Percentiles rank a stretch among this genome's conserved stretches.
phyloP scores from a whole-genome alignment of 2,329 filamentous ascomycete species.

The Zasmidium citrigriseum region DNA sequence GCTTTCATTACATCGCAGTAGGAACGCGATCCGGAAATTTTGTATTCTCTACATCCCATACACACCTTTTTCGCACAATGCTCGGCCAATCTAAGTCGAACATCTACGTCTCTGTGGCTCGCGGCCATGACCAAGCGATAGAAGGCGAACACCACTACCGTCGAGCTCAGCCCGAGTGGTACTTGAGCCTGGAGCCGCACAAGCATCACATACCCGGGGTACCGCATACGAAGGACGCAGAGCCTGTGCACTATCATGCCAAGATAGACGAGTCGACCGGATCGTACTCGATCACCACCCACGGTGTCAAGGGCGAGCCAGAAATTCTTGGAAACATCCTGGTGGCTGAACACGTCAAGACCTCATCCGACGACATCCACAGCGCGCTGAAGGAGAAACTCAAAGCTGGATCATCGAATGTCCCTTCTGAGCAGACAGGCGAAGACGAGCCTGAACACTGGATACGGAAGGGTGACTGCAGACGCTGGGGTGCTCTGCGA shows the following conservation, averaged over 20 bases:
- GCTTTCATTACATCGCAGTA: background rate
- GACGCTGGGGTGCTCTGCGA: background rate
- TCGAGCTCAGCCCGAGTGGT: slow-evolving; percentile 10
- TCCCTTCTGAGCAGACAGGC: slow-evolving; percentile 9
- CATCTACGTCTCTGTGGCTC: slow-evolving; percentile 12
- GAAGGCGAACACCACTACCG: background rate
- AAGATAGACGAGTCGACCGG: slow-evolving; percentile 3
- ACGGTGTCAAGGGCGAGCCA: slow-evolving; percentile 3
- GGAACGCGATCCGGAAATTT: background rate
- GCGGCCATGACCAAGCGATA: background rate
- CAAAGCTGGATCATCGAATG: background rate
- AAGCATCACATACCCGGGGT: slow-evolving; percentile 9
- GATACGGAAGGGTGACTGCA: slow-evolving; percentile 12
- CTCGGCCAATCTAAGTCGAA: slow-evolving; percentile 11
- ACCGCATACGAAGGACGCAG: slow-evolving; percentile 5
- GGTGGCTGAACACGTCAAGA: slow-evolving; percentile 16
- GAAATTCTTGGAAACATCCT: slow-evolving; percentile 19
- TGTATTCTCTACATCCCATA: background rate
- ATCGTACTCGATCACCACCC: slow-evolving; percentile 7
- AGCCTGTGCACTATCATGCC: slow-evolving; percentile 13
- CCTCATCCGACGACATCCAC: slow-evolving; percentile 11
- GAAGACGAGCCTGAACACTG: slow-evolving; percentile 15
- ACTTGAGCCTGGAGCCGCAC: slow-evolving; percentile 15
- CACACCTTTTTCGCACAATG: slow-evolving; percentile 2
- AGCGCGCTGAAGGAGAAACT: slow-evolving; percentile 11